Conservation (phyloP, 257 asterid species). For the Pogostemon cablin region DNA sequence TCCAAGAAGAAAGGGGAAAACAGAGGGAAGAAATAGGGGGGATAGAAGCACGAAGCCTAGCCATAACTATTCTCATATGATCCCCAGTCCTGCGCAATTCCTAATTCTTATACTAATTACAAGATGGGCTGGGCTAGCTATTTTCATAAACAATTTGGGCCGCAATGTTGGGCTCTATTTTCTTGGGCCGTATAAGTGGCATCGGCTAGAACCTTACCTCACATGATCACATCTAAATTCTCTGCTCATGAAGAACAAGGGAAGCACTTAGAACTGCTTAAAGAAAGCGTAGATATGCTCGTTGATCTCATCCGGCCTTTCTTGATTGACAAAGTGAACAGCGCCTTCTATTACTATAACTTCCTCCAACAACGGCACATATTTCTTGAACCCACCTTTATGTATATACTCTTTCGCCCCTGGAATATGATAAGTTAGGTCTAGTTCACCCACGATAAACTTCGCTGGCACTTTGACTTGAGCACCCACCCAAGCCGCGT, state of each 20-base stretch:
- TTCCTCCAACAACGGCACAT: conserved; percentile 64
- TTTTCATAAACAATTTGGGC: too few relatives aligned
- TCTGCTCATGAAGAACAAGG: neutral
- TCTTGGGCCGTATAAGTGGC: neutral
- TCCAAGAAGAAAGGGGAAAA: too few relatives aligned
- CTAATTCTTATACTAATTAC: too few relatives aligned
- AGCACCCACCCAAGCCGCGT: conserved; percentile 65
- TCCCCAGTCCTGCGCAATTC: too few relatives aligned
- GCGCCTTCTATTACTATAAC: conserved; percentile 62
- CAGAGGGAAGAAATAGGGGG: too few relatives aligned
- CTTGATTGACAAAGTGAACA: conserved; percentile 72
- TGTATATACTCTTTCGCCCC: conserved; percentile 59
- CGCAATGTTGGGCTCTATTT: too few relatives aligned
- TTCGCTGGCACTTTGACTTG: conserved; percentile 62
- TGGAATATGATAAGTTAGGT: conserved; percentile 53
- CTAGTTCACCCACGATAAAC: conserved; percentile 65
- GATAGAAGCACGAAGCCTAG: too few relatives aligned
- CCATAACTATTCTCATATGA: too few relatives aligned
- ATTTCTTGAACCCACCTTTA: conserved; percentile 59
- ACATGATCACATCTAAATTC: neutral
- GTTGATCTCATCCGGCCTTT: conserved; percentile 66
- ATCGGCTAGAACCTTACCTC: neutral
- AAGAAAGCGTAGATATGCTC: conserved; percentile 59
- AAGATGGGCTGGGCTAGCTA: too few relatives aligned
- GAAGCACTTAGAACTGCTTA: conserved; percentile 44